Conservation (phyloP, 1,284 basidiomycete species). For the Puccinia coronata region DNA sequence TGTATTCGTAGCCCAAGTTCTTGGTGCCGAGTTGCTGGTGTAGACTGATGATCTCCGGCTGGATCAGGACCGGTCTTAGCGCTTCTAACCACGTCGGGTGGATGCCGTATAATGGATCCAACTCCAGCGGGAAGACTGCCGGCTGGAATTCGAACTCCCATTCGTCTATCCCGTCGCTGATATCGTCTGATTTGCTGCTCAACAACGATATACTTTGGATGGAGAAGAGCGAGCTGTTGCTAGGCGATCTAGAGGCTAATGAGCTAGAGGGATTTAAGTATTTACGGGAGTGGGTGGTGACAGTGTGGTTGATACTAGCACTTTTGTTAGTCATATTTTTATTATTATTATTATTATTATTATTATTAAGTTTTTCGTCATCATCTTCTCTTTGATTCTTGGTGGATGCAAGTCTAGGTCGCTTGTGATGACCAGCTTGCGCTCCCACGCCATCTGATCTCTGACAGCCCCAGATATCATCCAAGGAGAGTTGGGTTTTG, state of each 20-base stretch:
- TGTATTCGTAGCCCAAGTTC: constrained; percentile 10
- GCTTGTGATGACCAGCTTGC: not conserved
- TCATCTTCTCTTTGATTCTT: not conserved
- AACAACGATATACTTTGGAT: not conserved
- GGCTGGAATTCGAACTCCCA: constrained; percentile 9
- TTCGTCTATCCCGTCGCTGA: not conserved
- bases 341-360: too few species aligned
- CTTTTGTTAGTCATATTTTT: too few species aligned
- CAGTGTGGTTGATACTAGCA: too few species aligned
- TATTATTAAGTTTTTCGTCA: too few species aligned
- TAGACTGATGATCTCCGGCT: constrained; percentile 11
- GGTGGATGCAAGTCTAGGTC: not conserved
- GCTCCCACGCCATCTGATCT: not conserved
- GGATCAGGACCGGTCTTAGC: constrained; percentile 3
- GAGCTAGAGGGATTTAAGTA: not conserved
- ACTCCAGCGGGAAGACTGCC: constrained; percentile 1
- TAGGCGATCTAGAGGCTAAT: not conserved
- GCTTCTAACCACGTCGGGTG: constrained; percentile 31
- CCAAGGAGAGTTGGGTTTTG: not conserved
- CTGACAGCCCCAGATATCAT: not conserved
- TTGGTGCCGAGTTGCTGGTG: constrained; percentile 6
- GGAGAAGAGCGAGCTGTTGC: constrained; percentile 4
- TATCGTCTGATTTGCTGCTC: not conserved
- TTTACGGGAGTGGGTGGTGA: too few species aligned
- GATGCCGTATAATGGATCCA: constrained; percentile 6